These are phyloP conservation scores for Apocynum venetum DNA, from an alignment of 257 asterid species.

Conservation along the genomic window DNA sequence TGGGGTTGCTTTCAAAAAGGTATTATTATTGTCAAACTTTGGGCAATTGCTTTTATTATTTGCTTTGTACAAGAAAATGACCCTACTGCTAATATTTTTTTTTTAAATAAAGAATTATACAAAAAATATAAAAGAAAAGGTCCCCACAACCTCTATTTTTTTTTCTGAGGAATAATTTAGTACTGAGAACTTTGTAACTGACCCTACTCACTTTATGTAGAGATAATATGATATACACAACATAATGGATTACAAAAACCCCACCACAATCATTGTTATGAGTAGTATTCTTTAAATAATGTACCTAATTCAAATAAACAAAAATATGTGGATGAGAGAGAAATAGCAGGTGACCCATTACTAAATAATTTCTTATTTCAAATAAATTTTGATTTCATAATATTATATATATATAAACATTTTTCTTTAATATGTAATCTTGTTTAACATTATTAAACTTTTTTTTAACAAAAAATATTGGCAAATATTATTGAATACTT, in stretches of 20 bases:
- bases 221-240: slow-evolving; percentile 13
- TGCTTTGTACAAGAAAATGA: slow-evolving; percentile 35
- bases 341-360: too few species aligned
- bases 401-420: too few species aligned
- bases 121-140: slow-evolving; percentile 21
- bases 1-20: slow-evolving; percentile 54
- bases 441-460: too few species aligned
- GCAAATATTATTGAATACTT: too few species aligned
- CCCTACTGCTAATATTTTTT: slow-evolving; percentile 38
- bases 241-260: slow-evolving; percentile 30
- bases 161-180: slow-evolving; percentile 3
- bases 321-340: background rate
- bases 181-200: slow-evolving; percentile 19
- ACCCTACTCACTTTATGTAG: slow-evolving; percentile 28
- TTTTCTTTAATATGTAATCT: too few species aligned
- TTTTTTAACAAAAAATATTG: too few species aligned
- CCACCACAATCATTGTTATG: slow-evolving; percentile 43
- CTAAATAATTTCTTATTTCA: too few species aligned
- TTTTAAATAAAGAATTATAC: slow-evolving; percentile 6
- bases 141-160: slow-evolving; percentile 40
- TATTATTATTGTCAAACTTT: slow-evolving; percentile 61
- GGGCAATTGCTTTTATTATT: slow-evolving; percentile 59
- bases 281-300: background rate
- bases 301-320: background rate
- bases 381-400: too few species aligned